phyloP scores from a whole-genome alignment of 345 rosid genomes.

The Arabis hirsuta region DNA sequence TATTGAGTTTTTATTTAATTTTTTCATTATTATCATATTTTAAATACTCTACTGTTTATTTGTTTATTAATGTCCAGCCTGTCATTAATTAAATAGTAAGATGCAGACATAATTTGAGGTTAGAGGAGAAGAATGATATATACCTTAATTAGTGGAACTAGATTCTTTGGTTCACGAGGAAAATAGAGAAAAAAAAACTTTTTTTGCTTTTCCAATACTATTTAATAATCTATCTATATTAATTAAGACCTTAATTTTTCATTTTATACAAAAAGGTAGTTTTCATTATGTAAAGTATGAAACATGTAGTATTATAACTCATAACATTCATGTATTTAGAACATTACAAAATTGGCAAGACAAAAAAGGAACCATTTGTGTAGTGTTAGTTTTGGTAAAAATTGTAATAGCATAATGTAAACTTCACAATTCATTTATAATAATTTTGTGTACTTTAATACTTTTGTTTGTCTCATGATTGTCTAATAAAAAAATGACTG shows the following conservation, averaged over 20 bases:
- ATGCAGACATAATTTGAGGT: slow-evolving; percentile 40
- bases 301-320: neutral
- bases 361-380: neutral
- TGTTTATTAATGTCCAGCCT: slow-evolving; percentile 34
- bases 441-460: neutral
- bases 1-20: neutral
- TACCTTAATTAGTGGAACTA: slow-evolving; percentile 39
- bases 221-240: neutral
- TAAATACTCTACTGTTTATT: neutral
- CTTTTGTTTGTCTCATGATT: slow-evolving; percentile 16
- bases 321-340: too few species aligned
- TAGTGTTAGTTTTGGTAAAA: neutral
- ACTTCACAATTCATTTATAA: slow-evolving; percentile 11
- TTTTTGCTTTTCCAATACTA: slow-evolving; percentile 4
- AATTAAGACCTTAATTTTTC: neutral
- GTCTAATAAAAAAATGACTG: slow-evolving; percentile 10
- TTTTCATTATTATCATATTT: neutral
- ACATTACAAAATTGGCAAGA: neutral
- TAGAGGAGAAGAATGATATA: slow-evolving; percentile 41
- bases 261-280: neutral
- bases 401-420: neutral
- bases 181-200: neutral
- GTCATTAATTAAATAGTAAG: slow-evolving; percentile 24
- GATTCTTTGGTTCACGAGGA: slow-evolving; percentile 35
- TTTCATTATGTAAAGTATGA: neutral